These are phyloP conservation scores for Dictyostelium firmibasis DNA, from an alignment of 78 protist genomes.

Conservation along the genomic window DNA sequence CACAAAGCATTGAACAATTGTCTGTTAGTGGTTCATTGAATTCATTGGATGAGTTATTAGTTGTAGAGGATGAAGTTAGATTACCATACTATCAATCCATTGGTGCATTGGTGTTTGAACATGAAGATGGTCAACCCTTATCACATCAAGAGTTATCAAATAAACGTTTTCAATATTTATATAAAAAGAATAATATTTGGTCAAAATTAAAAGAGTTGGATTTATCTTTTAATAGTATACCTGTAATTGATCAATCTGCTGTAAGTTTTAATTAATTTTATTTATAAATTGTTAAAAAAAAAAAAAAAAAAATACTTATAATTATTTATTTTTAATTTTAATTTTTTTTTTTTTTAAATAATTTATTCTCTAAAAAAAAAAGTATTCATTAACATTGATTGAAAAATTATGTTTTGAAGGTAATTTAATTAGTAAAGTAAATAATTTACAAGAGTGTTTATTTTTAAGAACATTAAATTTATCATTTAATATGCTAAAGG, in stretches of 20 bases:
- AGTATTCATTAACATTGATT: conserved; percentile 15
- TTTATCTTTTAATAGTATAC: conserved; percentile 45
- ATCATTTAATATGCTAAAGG: neutral
- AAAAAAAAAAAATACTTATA: too few species aligned
- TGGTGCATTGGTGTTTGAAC: neutral
- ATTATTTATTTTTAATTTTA: neutral
- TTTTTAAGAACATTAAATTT: neutral
- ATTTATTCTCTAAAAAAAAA: too few species aligned
- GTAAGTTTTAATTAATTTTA: conserved; percentile 1
- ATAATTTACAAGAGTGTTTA: conserved; percentile 63
- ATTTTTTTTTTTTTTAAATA: neutral
- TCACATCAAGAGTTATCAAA: neutral
- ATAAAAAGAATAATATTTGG: conserved; percentile 46
- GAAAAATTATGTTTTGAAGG: conserved; percentile 52
- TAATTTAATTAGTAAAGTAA: conserved; percentile 38
- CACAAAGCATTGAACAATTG: neutral
- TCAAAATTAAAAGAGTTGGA: conserved; percentile 23
- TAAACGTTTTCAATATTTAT: conserved; percentile 41
- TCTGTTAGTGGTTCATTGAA: conserved; percentile 21
- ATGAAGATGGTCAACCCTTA: neutral
- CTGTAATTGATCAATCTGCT: conserved; percentile 46
- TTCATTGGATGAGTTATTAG: conserved; percentile 55
- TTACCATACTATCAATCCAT: neutral
- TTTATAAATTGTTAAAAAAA: neutral
- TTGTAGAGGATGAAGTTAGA: conserved; percentile 55